Evolutionary conservation across 2,329 filamentous ascomycete genomes (phyloP).

Genomic region (Colletotrichum paranaense): DNA sequence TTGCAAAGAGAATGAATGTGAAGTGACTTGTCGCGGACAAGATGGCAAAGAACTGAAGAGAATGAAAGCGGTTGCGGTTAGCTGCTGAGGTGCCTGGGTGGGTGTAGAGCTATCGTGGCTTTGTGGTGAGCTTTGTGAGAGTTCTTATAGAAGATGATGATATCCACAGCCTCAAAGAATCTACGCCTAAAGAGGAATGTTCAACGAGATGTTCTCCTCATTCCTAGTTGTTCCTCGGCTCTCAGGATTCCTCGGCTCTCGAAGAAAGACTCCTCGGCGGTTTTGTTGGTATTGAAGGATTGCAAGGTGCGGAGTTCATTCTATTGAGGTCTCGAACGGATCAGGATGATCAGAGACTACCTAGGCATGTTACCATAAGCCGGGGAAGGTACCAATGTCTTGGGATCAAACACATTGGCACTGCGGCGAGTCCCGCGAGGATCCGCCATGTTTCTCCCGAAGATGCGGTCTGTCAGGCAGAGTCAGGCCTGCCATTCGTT

Average conservation of each 20-base stretch:
- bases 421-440: not conserved
- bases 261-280: not conserved
- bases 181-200: conserved; percentile 21
- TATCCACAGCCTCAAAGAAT: not conserved
- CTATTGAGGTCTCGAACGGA: not conserved
- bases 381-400: conserved; percentile 2
- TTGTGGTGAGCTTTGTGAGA: not conserved
- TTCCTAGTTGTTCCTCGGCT: not conserved
- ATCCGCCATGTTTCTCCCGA: conserved; percentile 13
- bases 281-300: not conserved
- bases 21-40: conserved; percentile 18
- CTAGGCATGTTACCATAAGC: not conserved
- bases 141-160: conserved; percentile 15
- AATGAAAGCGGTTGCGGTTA: not conserved
- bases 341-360: not conserved
- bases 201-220: conserved; percentile 14
- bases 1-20: conserved; percentile 1
- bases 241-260: conserved; percentile 2
- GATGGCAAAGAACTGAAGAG: not conserved
- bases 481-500: not conserved
- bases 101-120: not conserved
- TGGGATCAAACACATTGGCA: not conserved
- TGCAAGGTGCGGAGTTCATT: not conserved
- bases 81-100: not conserved
- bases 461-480: not conserved